phyloP scores from a whole-genome alignment of 179 eudicot species.

The Sideroxylon spinosum region DNA sequence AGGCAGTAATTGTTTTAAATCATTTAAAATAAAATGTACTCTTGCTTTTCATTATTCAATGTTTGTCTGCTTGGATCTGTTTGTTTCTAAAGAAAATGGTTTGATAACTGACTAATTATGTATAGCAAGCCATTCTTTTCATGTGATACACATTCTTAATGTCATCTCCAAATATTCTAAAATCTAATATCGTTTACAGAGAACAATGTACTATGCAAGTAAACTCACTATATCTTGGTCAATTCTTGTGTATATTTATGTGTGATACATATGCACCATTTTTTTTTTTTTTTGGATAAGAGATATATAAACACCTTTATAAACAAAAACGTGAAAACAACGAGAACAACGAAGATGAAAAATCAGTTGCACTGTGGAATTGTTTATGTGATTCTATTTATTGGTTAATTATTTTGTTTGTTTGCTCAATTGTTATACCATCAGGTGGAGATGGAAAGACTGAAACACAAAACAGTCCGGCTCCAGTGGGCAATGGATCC shows the following conservation, averaged over 20 bases:
- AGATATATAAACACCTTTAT: neutral
- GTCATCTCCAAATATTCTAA: too few species aligned
- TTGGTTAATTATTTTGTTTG: neutral
- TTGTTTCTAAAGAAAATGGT: neutral
- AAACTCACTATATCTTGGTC: too few species aligned
- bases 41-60: neutral
- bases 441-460: conserved; percentile 40
- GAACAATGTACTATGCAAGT: too few species aligned
- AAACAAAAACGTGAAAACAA: neutral
- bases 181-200: too few species aligned
- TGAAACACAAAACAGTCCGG: conserved; percentile 30
- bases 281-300: too few species aligned
- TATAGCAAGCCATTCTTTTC: too few species aligned
- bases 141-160: too few species aligned
- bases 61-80: neutral
- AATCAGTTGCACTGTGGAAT: neutral
- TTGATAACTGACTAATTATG: too few species aligned
- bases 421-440: conserved; percentile 8
- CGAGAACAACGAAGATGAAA: neutral
- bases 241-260: too few species aligned
- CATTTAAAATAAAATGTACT: too few species aligned
- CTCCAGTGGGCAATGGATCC: conserved; percentile 22
- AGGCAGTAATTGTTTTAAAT: neutral
- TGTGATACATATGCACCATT: too few species aligned
- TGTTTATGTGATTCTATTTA: neutral